Evolutionary conservation across 2,329 filamentous ascomycete genomes (phyloP).

Genomic region (Ascocoryne sarcoides): DNA sequence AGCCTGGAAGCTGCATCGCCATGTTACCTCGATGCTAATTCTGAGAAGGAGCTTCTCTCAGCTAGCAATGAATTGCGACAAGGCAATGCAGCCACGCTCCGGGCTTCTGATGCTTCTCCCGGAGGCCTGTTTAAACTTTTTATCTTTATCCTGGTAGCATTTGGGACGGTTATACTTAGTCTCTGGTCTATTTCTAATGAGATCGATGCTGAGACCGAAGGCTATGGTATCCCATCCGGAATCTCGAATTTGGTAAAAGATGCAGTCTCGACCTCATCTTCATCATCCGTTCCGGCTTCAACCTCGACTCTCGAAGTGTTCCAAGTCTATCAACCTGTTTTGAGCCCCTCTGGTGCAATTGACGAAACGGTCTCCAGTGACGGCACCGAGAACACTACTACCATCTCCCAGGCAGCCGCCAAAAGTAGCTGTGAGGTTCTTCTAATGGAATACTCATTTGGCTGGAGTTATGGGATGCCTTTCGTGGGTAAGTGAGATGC

Average conservation of each 20-base stretch:
- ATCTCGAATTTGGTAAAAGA: constrained; percentile 16
- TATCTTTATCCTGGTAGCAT: no score
- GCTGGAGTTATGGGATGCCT: constrained; percentile 61
- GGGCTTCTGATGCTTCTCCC: no score
- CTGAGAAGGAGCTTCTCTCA: no score
- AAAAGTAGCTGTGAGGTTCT: constrained; percentile 39
- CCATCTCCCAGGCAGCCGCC: constrained; percentile 18
- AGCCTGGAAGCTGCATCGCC: no score
- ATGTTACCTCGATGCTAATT: no score
- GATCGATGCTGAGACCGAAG: neutral
- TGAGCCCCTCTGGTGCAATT: constrained; percentile 38
- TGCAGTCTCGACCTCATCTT: constrained; percentile 14
- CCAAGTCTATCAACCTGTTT: constrained; percentile 59
- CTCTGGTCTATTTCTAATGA: no score
- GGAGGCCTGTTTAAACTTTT: no score
- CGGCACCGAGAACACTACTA: constrained; percentile 19
- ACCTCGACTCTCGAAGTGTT: constrained; percentile 47
- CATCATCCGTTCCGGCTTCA: constrained; percentile 18
- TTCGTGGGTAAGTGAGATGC: constrained; percentile 51
- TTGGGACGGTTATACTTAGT: no score
- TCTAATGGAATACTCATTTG: constrained; percentile 67
- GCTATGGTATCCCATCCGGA: neutral
- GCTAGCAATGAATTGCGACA: no score
- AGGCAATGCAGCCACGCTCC: no score
- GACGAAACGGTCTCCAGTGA: constrained; percentile 28